Conservation (phyloP, 169 alveolate genomes). For the Plasmodium fragile region DNA sequence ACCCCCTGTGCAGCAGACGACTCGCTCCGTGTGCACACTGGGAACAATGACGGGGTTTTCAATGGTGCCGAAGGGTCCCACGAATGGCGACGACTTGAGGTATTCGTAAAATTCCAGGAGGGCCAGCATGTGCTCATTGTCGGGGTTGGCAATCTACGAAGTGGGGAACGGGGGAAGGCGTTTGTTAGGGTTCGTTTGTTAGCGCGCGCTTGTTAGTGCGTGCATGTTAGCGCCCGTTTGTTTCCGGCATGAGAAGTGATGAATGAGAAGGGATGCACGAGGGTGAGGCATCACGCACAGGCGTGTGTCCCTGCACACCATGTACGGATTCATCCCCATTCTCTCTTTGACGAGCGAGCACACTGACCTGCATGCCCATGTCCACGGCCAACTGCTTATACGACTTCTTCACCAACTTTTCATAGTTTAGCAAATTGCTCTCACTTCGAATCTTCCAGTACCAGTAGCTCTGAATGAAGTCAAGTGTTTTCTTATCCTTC, state of each 20-base stretch:
- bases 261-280: background rate
- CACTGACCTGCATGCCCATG: slow-evolving; percentile 87
- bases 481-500: slow-evolving; percentile 87
- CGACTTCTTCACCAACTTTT: slow-evolving; percentile 84
- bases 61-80: slow-evolving; percentile 93
- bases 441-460: slow-evolving; percentile 91
- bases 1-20: slow-evolving; percentile 93
- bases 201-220: no score
- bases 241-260: background rate
- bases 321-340: background rate
- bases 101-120: slow-evolving; percentile 91
- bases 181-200: background rate
- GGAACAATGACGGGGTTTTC: slow-evolving; percentile 92
- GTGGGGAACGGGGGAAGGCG: background rate
- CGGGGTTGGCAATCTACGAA: slow-evolving; percentile 83
- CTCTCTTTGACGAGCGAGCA: background rate
- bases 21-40: slow-evolving; percentile 88
- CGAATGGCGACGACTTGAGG: slow-evolving; percentile 90
- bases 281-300: background rate
- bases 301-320: background rate
- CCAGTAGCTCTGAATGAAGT: slow-evolving; percentile 90
- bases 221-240: background rate
- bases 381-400: slow-evolving; percentile 92
- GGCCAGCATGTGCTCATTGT: slow-evolving; percentile 90
- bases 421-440: slow-evolving; percentile 86